These are phyloP conservation scores for Hibiscus tridactylites DNA, from an alignment of 345 rosid genomes.

Conservation along the genomic window DNA sequence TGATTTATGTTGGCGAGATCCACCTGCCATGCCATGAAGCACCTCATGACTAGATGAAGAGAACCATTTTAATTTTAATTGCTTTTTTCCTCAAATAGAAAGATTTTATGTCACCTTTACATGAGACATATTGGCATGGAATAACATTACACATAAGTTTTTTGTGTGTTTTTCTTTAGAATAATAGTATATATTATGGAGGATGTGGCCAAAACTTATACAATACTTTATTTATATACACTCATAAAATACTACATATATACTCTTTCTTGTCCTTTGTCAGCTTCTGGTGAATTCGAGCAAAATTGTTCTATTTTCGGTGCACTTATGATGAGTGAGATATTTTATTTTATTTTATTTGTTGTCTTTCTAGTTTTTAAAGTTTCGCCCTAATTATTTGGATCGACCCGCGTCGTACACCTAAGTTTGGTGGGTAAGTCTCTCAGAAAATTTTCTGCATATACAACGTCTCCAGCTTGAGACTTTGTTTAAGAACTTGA, in stretches of 20 bases:
- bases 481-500: too few species aligned
- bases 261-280: background rate
- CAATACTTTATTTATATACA: too few species aligned
- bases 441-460: too few species aligned
- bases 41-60: slow-evolving; percentile 5
- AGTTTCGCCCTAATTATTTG: too few species aligned
- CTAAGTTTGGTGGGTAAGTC: too few species aligned
- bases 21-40: background rate
- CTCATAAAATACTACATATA: background rate
- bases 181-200: background rate
- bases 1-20: background rate
- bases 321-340: background rate
- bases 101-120: slow-evolving; percentile 8
- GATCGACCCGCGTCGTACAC: too few species aligned
- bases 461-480: too few species aligned
- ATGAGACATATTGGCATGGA: slow-evolving; percentile 5
- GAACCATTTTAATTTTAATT: background rate
- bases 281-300: background rate
- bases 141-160: background rate
- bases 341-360: background rate
- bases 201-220: background rate
- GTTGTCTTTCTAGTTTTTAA: too few species aligned
- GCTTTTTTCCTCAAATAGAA: background rate
- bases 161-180: background rate
- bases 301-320: background rate